A percentile compares a stretch with the other conserved stretches of the same genome.
These are phyloP conservation scores for Penicillium sp. DNA, from an alignment of 2,329 filamentous ascomycete species.

Conservation along the genomic window DNA sequence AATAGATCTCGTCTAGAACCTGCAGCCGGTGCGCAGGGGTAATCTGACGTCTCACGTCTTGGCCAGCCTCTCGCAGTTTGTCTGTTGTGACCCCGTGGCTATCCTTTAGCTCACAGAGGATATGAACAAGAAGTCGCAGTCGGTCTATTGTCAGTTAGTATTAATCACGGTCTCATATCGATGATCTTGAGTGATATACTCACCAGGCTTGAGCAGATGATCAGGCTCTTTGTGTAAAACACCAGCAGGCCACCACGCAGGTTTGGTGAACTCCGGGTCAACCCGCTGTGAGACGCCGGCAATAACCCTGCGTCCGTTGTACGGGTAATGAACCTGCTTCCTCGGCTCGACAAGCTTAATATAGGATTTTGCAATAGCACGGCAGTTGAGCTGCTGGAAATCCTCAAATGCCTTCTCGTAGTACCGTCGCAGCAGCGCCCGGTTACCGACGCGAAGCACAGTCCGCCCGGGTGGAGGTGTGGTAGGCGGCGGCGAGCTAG, in stretches of 20 bases:
- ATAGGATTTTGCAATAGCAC: conserved; percentile 45
- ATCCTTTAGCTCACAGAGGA: conserved; percentile 35
- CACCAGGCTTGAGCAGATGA: conserved; percentile 34
- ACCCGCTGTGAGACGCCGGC: conserved; percentile 30
- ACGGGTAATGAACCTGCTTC: conserved; percentile 49
- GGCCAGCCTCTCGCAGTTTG: conserved; percentile 33
- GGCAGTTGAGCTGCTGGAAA: conserved; percentile 48
- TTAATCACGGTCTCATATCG: background rate
- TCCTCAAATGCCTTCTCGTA: conserved; percentile 43
- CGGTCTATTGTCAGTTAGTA: conserved; percentile 22
- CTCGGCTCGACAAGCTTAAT: conserved; percentile 48
- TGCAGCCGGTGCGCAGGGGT: conserved; percentile 27
- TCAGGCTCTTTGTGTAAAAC: conserved; percentile 35
- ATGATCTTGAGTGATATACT: background rate
- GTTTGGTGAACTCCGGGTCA: conserved; percentile 35
- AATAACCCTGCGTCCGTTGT: conserved; percentile 42
- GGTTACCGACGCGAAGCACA: conserved; percentile 29
- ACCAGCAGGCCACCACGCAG: conserved; percentile 34
- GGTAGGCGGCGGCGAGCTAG: conserved; percentile 17
- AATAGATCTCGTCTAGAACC: conserved; percentile 36
- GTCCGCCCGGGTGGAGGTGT: conserved; percentile 21
- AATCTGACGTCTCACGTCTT: conserved; percentile 35
- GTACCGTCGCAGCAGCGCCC: conserved; percentile 31
- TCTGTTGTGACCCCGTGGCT: conserved; percentile 33
- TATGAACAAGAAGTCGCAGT: conserved; percentile 32